Base-by-base conservation (phyloP, 305 asterid species). In the Euphrasia arctica region DNA sequence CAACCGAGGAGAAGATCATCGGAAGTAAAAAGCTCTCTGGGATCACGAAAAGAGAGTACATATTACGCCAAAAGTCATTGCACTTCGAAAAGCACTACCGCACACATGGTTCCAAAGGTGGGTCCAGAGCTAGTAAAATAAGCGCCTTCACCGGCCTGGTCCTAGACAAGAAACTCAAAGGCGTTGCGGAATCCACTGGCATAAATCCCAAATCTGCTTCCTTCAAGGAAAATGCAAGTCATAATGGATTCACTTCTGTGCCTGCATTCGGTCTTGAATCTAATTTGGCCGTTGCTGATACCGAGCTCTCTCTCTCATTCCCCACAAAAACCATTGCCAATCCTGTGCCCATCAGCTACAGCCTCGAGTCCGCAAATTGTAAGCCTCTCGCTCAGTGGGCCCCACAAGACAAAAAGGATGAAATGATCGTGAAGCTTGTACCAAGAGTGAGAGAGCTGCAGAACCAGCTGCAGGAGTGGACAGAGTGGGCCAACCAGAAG, bases 401-500 rank as follows among this genome's bases (percentile, higher is more conserved):
- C 45, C 79, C 85, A 42, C 88, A 79, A 67, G 85, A 83, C 63
- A 80, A 82, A 71, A 91, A 85, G 77, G 97, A 91, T 42, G 97
- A 87, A 73, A 78, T 83, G 89, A 81, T 91, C 15, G 64, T 78
- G 80, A 85, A 81, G 76, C 75, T 89, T 68, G 89, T 81, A 28
- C 87, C 97, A 4, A 76, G 91, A 77, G 85, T 70, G 32, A 78
- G 71, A 62, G 89, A 87, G 70, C 62, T 87, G 79, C 95, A 91
- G 71, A 80, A 74, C 70, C 95, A 89, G 75, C 90, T 89, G 47
- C 93, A 84, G 71, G 95, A 87, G 73, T 91, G 98, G 98, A 89
- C 93, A 0, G 97, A 91, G 73, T 91, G 98, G 97, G 91, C 98
- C 29, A 91, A 91, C 80, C 96, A 89, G 73, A 91, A 85, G 78